Base-by-base conservation (phyloP, 495 filamentous ascomycete genomes). In the Talaromyces thailandensis region DNA sequence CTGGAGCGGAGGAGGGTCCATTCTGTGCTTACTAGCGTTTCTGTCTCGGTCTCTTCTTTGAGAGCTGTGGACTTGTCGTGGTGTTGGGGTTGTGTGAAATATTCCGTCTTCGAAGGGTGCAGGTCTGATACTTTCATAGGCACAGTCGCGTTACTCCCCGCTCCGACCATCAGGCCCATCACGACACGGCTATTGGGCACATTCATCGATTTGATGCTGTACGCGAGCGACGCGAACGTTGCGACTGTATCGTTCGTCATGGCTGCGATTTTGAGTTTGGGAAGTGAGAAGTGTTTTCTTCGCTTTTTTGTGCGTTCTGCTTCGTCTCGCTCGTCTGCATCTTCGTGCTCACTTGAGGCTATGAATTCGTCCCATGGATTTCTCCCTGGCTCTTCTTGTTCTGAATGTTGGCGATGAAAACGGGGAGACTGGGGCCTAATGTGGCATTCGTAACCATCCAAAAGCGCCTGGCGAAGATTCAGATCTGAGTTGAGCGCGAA, bases 161-260 rank as follows among this genome's bases (percentile, higher is more conserved):
- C 91, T 9, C 89, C 89, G 12, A 87, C 85, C 26, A 93, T 90
- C 12, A 92, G 73, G 2, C 87, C 87, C 82, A 88, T 90, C 3
- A 81, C 84, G 9, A 88, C 87, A 6, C 88, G 74, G 9, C 84
- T 88, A n/a, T 86, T 84, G 18, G 74, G 73, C 63, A 35, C 21
- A 35, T 57, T 16, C 1, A 83, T 70, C 25, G 82, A 79, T 48
- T 75, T 74, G 28, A 80, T 78, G 6, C 78, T 73, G 66, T 90
- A 89, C 26, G 88, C 82, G 31, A 89, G 77, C 0, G 89, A 89
- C 12, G 89, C 84, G 28, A 92, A 76, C 0, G 89, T 91, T 0
- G 89, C 84, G 11, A 90, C 85, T 0, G 88, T 82, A 62, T 93
- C 89, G 71, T 92, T 93, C 37, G 86, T 79, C 68, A 93, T 90